These are phyloP conservation scores for Phlebiopsis gigantea DNA, from an alignment of 768 basidiomycete species.

Conservation along the genomic window DNA sequence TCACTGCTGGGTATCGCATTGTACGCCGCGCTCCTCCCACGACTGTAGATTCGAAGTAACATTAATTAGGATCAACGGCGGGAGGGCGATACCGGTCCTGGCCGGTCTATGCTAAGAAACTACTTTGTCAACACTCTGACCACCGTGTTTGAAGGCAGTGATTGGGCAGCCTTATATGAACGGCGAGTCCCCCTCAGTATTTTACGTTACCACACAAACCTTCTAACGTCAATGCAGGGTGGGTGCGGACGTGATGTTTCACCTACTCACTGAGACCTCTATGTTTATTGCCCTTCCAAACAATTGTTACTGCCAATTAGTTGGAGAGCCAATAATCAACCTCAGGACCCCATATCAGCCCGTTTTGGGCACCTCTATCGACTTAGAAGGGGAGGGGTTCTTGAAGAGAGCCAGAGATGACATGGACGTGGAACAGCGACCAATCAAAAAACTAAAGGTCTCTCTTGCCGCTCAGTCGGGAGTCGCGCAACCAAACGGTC, in stretches of 20 bases:
- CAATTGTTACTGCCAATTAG: conserved; percentile 78
- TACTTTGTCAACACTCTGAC: conserved; percentile 72
- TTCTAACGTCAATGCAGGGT: conserved; percentile 46
- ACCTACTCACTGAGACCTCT: conserved; percentile 70
- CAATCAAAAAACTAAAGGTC: conserved; percentile 19
- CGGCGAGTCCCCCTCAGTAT: conserved; percentile 37
- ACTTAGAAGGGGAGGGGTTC: neutral
- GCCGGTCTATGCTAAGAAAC: conserved; percentile 28
- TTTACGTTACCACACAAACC: no score
- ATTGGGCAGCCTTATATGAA: conserved; percentile 62
- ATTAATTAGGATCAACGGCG: neutral
- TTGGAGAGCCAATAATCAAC: conserved; percentile 63
- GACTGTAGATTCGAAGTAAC: no score
- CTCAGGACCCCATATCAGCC: conserved; percentile 6
- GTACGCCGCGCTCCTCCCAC: neutral
- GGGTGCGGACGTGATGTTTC: conserved; percentile 70
- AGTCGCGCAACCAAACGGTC: neutral
- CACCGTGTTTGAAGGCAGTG: conserved; percentile 54
- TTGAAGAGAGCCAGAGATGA: neutral
- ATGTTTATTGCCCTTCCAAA: conserved; percentile 79
- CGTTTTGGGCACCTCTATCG: neutral
- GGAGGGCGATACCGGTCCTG: neutral
- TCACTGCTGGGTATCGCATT: conserved; percentile 6
- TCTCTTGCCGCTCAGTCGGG: neutral
- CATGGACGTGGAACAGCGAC: neutral